Conservation (phyloP, 2,329 filamentous ascomycete species). For the Penicillium nordicum region DNA sequence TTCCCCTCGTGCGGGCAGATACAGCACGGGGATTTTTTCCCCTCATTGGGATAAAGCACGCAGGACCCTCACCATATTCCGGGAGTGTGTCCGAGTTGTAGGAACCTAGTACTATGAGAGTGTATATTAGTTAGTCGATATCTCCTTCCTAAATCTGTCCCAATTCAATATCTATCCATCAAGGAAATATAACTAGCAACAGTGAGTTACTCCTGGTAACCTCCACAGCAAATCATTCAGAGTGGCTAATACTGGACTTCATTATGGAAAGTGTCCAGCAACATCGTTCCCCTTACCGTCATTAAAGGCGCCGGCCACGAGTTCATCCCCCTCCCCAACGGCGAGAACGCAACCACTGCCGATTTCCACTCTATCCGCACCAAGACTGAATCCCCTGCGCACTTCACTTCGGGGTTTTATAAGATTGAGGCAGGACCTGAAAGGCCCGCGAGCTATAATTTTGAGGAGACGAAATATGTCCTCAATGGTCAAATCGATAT, state of each 20-base stretch:
- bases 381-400: conserved; percentile 21
- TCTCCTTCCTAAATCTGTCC: background rate
- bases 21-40: background rate
- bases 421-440: conserved; percentile 25
- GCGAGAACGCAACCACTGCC: conserved; percentile 24
- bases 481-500: conserved; percentile 26
- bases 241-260: background rate
- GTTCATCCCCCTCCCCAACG: conserved; percentile 22
- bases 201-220: background rate
- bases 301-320: conserved; percentile 27
- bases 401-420: conserved; percentile 25
- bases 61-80: background rate
- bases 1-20: background rate
- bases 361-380: conserved; percentile 27
- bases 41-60: conserved; percentile 8
- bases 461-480: conserved; percentile 27
- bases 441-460: conserved; percentile 21
- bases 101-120: background rate
- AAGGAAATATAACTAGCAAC: background rate
- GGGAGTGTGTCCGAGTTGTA: background rate
- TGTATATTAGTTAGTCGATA: background rate
- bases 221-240: background rate
- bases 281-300: conserved; percentile 21
- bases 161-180: background rate
- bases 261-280: conserved; percentile 14